phyloP scores from a whole-genome alignment of 83 land plant genomes.

The Isoetes engelmannii region DNA sequence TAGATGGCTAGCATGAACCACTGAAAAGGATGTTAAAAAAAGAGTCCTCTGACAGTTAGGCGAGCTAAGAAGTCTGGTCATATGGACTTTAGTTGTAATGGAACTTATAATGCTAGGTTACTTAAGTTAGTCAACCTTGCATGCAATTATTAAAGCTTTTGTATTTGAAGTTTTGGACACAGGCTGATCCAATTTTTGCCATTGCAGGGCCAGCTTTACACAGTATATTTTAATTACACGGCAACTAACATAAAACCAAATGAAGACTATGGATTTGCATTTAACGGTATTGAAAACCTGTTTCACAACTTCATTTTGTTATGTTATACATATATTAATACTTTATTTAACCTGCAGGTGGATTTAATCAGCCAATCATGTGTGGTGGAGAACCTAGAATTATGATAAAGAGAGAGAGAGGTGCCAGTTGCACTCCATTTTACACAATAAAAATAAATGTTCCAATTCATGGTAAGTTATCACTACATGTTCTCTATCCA shows the following conservation, averaged over 20 bases:
- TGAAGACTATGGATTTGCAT: slow-evolving; percentile 69
- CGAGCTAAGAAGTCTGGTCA: too few species aligned
- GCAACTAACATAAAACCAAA: slow-evolving; percentile 50
- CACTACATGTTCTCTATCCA: background rate
- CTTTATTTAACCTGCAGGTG: slow-evolving; percentile 42
- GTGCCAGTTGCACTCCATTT: slow-evolving; percentile 54
- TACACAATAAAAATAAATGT: slow-evolving; percentile 67
- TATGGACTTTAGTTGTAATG: too few species aligned
- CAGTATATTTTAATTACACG: slow-evolving; percentile 62
- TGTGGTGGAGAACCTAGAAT: slow-evolving; percentile 88
- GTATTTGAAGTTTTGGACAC: too few species aligned
- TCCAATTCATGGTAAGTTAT: slow-evolving; percentile 63
- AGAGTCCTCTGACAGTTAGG: too few species aligned
- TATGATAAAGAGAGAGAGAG: slow-evolving; percentile 67
- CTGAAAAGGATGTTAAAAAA: too few species aligned
- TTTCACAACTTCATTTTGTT: background rate
- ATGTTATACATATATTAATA: background rate
- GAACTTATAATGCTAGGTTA: too few species aligned
- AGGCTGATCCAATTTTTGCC: background rate
- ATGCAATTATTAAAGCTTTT: too few species aligned
- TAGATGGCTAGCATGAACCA: background rate
- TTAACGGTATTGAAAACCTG: slow-evolving; percentile 51
- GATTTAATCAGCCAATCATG: slow-evolving; percentile 95
- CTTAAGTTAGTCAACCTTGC: too few species aligned
- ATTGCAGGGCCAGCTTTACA: slow-evolving; percentile 58